phyloP scores from a whole-genome alignment of 495 filamentous ascomycete species.

The Hypoxylon rickii region DNA sequence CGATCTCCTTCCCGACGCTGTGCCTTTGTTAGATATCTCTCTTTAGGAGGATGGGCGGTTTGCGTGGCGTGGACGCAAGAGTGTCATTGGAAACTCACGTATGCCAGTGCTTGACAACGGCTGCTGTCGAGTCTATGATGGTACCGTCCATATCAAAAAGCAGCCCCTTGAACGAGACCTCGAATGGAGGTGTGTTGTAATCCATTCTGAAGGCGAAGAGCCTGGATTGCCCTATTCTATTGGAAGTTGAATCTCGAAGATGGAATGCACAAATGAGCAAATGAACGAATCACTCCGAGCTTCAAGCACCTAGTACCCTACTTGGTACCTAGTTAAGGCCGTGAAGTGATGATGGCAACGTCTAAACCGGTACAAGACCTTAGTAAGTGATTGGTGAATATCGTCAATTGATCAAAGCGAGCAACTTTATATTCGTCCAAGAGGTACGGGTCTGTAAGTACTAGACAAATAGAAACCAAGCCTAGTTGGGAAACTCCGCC shows the following conservation, averaged over 20 bases:
- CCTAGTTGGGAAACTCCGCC: slow-evolving; percentile 39
- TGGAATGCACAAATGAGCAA: too few species aligned
- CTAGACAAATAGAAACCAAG: neutral
- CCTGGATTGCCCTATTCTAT: neutral
- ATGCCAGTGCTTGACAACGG: slow-evolving; percentile 92
- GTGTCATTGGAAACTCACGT: slow-evolving; percentile 63
- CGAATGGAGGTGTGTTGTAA: slow-evolving; percentile 64
- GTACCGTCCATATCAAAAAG: slow-evolving; percentile 94
- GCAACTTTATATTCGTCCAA: neutral
- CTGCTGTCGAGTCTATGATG: slow-evolving; percentile 77
- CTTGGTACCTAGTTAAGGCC: too few species aligned
- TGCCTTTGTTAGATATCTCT: slow-evolving; percentile 10
- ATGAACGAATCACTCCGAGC: too few species aligned
- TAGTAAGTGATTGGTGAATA: neutral
- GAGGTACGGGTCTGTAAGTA: too few species aligned
- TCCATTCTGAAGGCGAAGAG: too few species aligned
- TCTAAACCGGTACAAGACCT: too few species aligned
- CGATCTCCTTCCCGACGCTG: slow-evolving; percentile 81
- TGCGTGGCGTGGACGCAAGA: slow-evolving; percentile 7
- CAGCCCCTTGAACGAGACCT: slow-evolving; percentile 71
- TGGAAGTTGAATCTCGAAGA: too few species aligned
- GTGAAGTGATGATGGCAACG: neutral
- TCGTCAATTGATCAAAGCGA: neutral
- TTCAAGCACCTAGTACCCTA: too few species aligned
- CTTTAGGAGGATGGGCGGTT: neutral